phyloP scores from a whole-genome alignment of 2,329 filamentous ascomycete genomes.

The Boeremia exigua region DNA sequence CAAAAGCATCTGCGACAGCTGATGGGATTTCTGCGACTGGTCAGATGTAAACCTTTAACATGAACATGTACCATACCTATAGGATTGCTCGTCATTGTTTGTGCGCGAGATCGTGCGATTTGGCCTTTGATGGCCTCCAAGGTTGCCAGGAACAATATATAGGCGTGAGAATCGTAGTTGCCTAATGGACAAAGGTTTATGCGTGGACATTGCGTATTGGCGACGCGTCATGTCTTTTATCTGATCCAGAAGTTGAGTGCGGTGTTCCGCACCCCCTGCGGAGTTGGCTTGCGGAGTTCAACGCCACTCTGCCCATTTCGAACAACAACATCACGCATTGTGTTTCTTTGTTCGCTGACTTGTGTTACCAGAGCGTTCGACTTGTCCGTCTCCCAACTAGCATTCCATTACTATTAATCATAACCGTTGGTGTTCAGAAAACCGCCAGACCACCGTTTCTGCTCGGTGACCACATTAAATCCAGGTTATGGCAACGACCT shows the following conservation, averaged over 20 bases:
- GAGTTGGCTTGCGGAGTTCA: constrained; percentile 11
- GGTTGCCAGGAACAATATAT: too few species aligned
- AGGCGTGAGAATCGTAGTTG: not conserved
- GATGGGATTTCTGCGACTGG: not conserved
- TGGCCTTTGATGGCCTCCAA: too few species aligned
- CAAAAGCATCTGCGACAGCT: constrained; percentile 14
- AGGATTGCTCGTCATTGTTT: not conserved
- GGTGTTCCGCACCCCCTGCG: constrained; percentile 21
- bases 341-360: not conserved
- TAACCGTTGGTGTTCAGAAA: not conserved
- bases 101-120: not conserved
- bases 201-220: not conserved
- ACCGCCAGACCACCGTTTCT: not conserved
- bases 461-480: not conserved
- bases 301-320: not conserved
- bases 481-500: not conserved
- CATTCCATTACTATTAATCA: constrained; percentile 1
- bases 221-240: not conserved
- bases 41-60: not conserved
- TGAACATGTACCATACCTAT: not conserved
- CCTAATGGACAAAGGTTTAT: not conserved
- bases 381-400: not conserved
- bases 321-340: not conserved
- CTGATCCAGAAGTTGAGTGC: not conserved
- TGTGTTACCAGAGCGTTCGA: too few species aligned